Conservation (phyloP, 1,284 basidiomycete genomes). For the Apiotrichum siamense region DNA sequence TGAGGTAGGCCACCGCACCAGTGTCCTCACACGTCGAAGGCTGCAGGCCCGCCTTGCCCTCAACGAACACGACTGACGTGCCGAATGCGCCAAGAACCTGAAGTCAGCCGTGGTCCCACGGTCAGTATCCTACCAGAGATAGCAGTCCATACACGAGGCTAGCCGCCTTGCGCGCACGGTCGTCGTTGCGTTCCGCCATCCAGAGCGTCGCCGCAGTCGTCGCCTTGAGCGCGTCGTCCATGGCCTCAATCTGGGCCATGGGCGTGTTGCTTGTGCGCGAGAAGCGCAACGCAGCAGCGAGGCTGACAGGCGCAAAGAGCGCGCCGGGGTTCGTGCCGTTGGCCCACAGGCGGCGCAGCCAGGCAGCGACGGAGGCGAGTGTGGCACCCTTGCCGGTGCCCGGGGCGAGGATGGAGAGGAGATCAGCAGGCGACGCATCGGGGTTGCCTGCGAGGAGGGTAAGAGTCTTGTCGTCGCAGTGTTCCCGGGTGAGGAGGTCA, state of each 20-base stretch:
- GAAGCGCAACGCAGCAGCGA: constrained; percentile 19
- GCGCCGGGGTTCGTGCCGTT: constrained; percentile 18
- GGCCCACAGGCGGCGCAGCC: constrained; percentile 28
- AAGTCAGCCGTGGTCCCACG: background rate
- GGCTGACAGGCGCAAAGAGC: constrained; percentile 28
- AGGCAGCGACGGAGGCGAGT: constrained; percentile 14
- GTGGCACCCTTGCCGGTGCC: background rate
- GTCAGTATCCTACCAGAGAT: constrained; percentile 11
- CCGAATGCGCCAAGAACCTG: constrained; percentile 25
- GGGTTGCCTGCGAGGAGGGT: constrained; percentile 9
- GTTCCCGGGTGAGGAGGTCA: constrained; percentile 12
- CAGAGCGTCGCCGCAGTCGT: constrained; percentile 24
- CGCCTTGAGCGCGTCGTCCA: constrained; percentile 31
- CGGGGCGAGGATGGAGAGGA: constrained; percentile 4
- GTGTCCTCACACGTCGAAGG: constrained; percentile 1
- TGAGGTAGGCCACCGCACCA: constrained; percentile 11
- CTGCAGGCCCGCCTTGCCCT: background rate
- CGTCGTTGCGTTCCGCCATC: constrained; percentile 10
- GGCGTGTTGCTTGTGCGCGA: constrained; percentile 19
- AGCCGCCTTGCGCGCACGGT: constrained; percentile 10
- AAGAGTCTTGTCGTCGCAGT: constrained; percentile 2
- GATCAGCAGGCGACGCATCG: constrained; percentile 10
- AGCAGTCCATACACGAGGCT: constrained; percentile 16
- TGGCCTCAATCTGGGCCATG: constrained; percentile 28
- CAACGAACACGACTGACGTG: background rate